Percentiles rank a stretch among this genome's conserved stretches.
Evolutionary conservation across 2,329 filamentous ascomycete species (phyloP).

Genomic region (Hortaea werneckii): DNA sequence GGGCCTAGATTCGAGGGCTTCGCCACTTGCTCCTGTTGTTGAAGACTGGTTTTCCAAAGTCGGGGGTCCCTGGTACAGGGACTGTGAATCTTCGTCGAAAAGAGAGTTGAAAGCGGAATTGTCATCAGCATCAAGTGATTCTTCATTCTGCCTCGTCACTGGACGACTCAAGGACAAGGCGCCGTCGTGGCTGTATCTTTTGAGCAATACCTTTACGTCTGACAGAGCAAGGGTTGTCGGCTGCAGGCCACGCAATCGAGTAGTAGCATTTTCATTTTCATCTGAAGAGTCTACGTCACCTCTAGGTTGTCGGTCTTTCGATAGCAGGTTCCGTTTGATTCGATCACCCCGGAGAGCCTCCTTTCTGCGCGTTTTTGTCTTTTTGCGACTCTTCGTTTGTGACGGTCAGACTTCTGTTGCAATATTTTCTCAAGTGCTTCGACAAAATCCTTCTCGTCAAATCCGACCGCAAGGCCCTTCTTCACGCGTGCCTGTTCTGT

Average conservation of each 20-base stretch:
- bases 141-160: neutral
- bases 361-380: constrained; percentile 2
- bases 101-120: constrained; percentile 2
- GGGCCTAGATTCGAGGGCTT: neutral
- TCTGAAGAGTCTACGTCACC: too few species aligned
- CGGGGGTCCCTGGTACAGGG: constrained; percentile 1
- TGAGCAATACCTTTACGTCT: neutral
- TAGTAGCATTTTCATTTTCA: too few species aligned
- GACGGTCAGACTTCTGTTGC: constrained; percentile 6
- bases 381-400: constrained; percentile 16
- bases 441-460: constrained; percentile 5
- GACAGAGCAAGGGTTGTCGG: neutral
- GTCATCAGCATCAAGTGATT: neutral
- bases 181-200: neutral
- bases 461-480: too few species aligned
- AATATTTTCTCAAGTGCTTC: constrained; percentile 5
- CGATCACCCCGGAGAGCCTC: too few species aligned
- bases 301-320: too few species aligned
- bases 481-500: too few species aligned
- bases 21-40: neutral
- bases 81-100: constrained; percentile 3
- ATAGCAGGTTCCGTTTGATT: too few species aligned
- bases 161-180: neutral
- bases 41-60: neutral
- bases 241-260: too few species aligned